Base-by-base conservation (phyloP, 495 filamentous ascomycete species). In the Terfezia claveryi region DNA sequence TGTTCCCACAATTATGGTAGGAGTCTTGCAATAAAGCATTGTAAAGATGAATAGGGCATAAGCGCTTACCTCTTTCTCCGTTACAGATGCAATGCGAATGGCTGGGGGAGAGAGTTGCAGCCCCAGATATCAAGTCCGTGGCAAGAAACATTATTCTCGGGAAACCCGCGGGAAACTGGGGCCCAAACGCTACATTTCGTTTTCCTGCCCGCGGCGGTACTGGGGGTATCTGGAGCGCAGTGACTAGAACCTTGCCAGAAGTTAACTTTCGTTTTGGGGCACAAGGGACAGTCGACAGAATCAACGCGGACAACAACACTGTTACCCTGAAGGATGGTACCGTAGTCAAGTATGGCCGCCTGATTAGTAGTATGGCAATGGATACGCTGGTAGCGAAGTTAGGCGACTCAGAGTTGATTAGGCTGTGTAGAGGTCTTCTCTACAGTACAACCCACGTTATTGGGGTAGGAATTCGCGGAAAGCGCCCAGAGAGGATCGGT, bases 391-490 rank as follows among this genome's bases (percentile, higher is more conserved):
- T 81, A 51, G 82, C 94, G 71, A 73, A 77, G 60, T 91, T 99
- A 76, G 82, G 77, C 61, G 82, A 95, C 72, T 72, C 84, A 65
- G 80, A 91, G 70, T 75, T 96, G 37, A 71, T 85, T 53, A 72
- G 73, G 57, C 77, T 93, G 57, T 86, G 80, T 75, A 95, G 94
- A 75, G 80, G 80, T 58, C 83, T 99, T 57, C 95, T 81, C 80
- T 96, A 93, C 76, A 94, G 88, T 50, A 83, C 84, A 56, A 99
- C 91, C 55, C 91, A 99, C 72, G 87, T 99, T 62, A 83, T 99
- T 60, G 91, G 91, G 68, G 82, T 99, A 57, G 91, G 91, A 70
- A 73, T 99, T 66, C 86, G 91, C 66, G 91, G 91, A 60, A 73
- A 74, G 59, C 85, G 91, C 56, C 91, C 91, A n/a, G 83, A 93